These are phyloP conservation scores for Corynascus novoguineensis DNA, from an alignment of 495 filamentous ascomycete genomes.

Conservation along the genomic window DNA sequence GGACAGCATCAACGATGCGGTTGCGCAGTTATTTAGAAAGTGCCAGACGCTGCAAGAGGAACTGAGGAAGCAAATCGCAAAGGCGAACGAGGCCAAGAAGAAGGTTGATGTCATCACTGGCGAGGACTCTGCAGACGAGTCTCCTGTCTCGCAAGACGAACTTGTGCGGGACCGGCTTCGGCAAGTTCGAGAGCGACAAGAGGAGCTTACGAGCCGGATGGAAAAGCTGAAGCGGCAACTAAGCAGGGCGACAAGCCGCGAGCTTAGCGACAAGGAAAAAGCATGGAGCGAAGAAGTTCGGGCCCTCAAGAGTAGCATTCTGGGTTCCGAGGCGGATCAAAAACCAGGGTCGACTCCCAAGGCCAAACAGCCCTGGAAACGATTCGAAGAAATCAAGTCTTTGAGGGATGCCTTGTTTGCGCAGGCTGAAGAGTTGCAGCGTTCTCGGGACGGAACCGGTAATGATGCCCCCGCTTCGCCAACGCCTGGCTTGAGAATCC, in stretches of 20 bases:
- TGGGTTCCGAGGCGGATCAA: conserved; percentile 30
- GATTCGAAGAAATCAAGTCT: conserved; percentile 44
- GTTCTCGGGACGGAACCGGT: conserved; percentile 28
- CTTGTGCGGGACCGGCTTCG: conserved; percentile 57
- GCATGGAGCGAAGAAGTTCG: conserved; percentile 62
- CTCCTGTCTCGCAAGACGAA: conserved; percentile 42
- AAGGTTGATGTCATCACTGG: conserved; percentile 62
- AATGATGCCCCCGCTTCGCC: conserved; percentile 27
- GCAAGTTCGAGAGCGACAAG: conserved; percentile 52
- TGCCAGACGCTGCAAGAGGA: conserved; percentile 69
- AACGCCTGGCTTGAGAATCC: conserved; percentile 46
- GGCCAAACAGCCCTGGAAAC: conserved; percentile 37
- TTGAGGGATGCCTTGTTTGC: conserved; percentile 49
- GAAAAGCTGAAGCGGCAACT: conserved; percentile 59
- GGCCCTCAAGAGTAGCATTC: conserved; percentile 39
- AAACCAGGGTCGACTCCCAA: conserved; percentile 16
- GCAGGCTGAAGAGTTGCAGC: conserved; percentile 39
- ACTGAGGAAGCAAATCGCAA: conserved; percentile 63
- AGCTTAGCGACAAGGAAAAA: conserved; percentile 69
- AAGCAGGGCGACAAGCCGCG: conserved; percentile 51
- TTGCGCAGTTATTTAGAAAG: conserved; percentile 74
- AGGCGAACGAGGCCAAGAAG: conserved; percentile 59
- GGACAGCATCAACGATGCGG: conserved; percentile 61
- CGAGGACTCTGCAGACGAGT: conserved; percentile 47
- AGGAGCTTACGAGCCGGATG: conserved; percentile 54